These are phyloP conservation scores for Thymus quinquecostatus DNA, from an alignment of 257 asterid species.

Conservation along the genomic window DNA sequence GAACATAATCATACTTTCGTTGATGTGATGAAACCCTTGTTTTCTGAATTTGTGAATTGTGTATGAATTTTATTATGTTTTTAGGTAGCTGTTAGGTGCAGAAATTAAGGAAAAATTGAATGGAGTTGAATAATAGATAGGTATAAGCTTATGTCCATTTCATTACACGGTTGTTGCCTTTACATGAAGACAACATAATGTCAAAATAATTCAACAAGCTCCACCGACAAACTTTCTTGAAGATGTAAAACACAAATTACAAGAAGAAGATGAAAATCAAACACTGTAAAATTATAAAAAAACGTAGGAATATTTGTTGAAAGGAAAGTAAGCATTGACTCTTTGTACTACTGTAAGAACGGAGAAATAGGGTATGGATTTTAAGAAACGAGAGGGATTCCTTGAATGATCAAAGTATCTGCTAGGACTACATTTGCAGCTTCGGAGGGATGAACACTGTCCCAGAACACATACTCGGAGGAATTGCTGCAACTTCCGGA, in stretches of 20 bases:
- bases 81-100: neutral
- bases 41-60: too few relatives aligned
- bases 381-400: conserved; percentile 61
- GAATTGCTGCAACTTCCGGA: conserved; percentile 89
- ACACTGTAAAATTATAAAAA: neutral
- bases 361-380: neutral
- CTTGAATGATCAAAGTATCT: conserved; percentile 61
- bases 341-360: neutral
- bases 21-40: neutral
- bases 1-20: neutral
- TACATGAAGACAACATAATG: conserved; percentile 16
- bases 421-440: conserved; percentile 87
- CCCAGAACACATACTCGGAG: conserved; percentile 86
- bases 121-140: neutral
- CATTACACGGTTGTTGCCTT: conserved; percentile 27
- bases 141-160: conserved; percentile 24
- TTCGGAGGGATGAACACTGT: conserved; percentile 93
- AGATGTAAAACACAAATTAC: conserved; percentile 4
- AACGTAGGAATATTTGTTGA: neutral
- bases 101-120: neutral
- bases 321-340: conserved; percentile 10
- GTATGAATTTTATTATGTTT: neutral
- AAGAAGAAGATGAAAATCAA: neutral
- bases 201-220: conserved; percentile 23
- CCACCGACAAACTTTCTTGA: neutral